Evolutionary conservation across 2,329 filamentous ascomycete genomes (phyloP).

Genomic region (Metarhizium guizhouense): DNA sequence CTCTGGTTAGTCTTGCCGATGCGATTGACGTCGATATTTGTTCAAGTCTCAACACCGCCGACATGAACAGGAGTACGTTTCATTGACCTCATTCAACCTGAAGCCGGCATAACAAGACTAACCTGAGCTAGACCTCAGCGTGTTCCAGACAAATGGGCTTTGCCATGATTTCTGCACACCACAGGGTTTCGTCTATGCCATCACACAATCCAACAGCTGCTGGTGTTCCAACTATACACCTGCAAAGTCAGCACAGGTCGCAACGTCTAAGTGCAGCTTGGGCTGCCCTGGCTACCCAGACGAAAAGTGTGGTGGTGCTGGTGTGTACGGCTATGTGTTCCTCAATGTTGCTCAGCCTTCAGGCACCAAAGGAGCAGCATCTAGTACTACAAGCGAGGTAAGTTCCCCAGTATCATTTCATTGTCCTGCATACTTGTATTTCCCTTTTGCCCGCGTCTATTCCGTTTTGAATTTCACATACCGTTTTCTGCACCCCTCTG

Average conservation of each 20-base stretch:
- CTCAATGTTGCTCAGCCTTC: constrained; percentile 40
- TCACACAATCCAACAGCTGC: constrained; percentile 56
- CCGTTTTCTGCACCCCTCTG: no score
- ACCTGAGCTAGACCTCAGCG: constrained; percentile 35
- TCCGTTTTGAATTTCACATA: background rate
- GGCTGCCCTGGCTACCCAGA: constrained; percentile 59
- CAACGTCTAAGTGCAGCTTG: constrained; percentile 40
- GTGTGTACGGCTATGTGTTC: constrained; percentile 57
- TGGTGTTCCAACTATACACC: constrained; percentile 70
- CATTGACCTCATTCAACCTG: background rate
- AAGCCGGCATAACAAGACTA: background rate
- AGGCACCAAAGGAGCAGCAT: constrained; percentile 37
- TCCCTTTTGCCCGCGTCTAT: background rate
- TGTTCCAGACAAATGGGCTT: constrained; percentile 60
- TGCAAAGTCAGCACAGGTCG: constrained; percentile 28
- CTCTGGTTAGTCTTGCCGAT: constrained; percentile 14
- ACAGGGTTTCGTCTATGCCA: constrained; percentile 52
- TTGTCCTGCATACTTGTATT: background rate
- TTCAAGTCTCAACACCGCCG: constrained; percentile 27
- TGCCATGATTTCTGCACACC: constrained; percentile 51
- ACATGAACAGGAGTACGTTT: constrained; percentile 21
- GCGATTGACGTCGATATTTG: constrained; percentile 24
- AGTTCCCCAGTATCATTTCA: constrained; percentile 12
- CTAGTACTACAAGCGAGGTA: constrained; percentile 17
- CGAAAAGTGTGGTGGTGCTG: constrained; percentile 57